Conservation (phyloP, 169 alveolate genomes). For the Eimeria sp. region DNA sequence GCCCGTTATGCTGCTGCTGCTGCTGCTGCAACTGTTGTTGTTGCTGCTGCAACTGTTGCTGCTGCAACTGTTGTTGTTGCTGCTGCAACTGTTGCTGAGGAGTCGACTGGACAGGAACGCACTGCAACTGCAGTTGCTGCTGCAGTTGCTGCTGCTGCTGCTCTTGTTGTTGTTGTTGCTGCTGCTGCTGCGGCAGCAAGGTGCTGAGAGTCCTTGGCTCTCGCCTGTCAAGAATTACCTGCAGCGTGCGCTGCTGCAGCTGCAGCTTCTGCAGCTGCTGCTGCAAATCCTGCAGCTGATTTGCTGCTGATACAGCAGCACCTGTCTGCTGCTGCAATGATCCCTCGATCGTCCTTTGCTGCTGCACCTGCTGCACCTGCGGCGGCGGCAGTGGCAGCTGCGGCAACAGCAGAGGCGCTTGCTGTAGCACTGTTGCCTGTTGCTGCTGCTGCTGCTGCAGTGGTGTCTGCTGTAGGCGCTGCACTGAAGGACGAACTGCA, state of each 20-base stretch:
- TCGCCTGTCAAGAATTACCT: background rate
- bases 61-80: slow-evolving; percentile 1
- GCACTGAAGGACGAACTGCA: background rate
- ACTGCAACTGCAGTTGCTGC: background rate
- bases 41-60: background rate
- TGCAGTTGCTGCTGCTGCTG: background rate
- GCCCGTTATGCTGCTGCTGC: slow-evolving; percentile 12
- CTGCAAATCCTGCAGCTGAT: slow-evolving; percentile 45
- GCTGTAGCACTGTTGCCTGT: background rate
- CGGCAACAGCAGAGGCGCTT: background rate
- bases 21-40: slow-evolving; percentile 43
- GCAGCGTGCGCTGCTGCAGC: slow-evolving; percentile 62
- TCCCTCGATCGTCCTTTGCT: background rate
- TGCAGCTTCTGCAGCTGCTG: slow-evolving; percentile 65
- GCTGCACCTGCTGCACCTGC: slow-evolving; percentile 14
- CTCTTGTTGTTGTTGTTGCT: background rate
- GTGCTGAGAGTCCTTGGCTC: background rate
- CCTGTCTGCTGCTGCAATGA: slow-evolving; percentile 4
- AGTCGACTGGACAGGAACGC: too few relatives aligned
- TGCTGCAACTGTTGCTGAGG: slow-evolving; percentile 9
- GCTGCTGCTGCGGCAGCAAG: slow-evolving; percentile 6
- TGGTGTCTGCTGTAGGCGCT: slow-evolving; percentile 25
- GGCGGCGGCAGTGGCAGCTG: background rate
- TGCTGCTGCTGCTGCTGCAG: slow-evolving; percentile 46
- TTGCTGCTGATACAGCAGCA: background rate